A percentile compares a stretch with the other conserved stretches of the same genome.
Conservation (phyloP, 2,329 filamentous ascomycete genomes). For the Hawksworthiomyces lignivorus region DNA sequence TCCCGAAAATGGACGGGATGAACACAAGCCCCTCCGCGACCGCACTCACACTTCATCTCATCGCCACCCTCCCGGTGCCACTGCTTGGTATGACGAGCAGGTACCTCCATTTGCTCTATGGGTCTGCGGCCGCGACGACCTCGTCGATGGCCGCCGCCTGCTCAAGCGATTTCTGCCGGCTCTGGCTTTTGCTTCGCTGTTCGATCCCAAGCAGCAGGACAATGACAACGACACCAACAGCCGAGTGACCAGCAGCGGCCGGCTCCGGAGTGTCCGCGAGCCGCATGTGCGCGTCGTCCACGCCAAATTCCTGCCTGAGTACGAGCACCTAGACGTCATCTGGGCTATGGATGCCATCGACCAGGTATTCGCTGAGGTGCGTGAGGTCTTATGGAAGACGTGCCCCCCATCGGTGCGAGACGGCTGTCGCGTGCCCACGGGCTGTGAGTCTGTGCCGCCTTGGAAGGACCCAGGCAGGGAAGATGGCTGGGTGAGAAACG, state of each 20-base stretch:
- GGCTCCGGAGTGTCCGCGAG: constrained; percentile 51
- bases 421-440: constrained; percentile 54
- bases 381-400: constrained; percentile 79
- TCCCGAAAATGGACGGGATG: constrained; percentile 12
- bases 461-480: constrained; percentile 24
- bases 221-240: neutral
- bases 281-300: constrained; percentile 76
- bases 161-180: constrained; percentile 59
- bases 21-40: neutral
- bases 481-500: no score
- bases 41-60: constrained; percentile 17
- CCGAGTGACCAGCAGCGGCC: constrained; percentile 6
- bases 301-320: constrained; percentile 72
- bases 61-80: constrained; percentile 37
- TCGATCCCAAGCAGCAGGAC: no score
- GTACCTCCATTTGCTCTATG: constrained; percentile 82
- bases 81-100: constrained; percentile 74
- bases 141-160: constrained; percentile 74
- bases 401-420: constrained; percentile 39
- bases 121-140: constrained; percentile 73
- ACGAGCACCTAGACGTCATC: constrained; percentile 90
- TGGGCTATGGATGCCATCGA: constrained; percentile 88
- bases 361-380: constrained; percentile 72
- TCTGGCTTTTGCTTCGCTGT: constrained; percentile 18
- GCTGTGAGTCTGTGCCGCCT: constrained; percentile 46